Base-by-base conservation (phyloP, 2,329 filamentous ascomycete species). In the Berkeleyomyces rouxiae region DNA sequence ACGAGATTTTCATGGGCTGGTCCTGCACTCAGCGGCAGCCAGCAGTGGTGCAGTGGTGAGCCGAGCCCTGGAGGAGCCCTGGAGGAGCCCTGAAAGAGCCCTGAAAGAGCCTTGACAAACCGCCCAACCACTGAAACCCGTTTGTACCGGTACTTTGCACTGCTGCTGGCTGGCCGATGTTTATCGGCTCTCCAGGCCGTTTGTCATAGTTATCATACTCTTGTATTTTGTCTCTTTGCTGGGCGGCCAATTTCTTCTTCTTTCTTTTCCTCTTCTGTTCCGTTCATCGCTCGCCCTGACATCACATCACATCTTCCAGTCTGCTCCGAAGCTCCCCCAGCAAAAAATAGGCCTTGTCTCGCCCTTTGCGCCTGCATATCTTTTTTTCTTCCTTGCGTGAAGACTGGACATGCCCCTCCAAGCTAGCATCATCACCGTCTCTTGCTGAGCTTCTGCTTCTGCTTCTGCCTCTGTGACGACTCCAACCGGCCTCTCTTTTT, bases 311-410 rank as follows among this genome's bases (percentile, higher is more conserved):
- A 9, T 47, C 44, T 23, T 13, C 44, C n/a, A 23, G n/a, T 9
- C n/a, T 23, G 7, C 7, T 39, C 51, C 33, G 5, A 31, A 10
- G 31, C 36, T 5, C 9, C n/a, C 49, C 31, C 51, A 55, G n/a
- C 31, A 55, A 37, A 55, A 61, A n/a, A 61, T 43, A 59, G 53
- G 61, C 51, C 37, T 49, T 58, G 13, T 46, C 23, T 36, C 6
- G 61, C 53, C 53, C 51, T 47, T 58, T 23, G 44, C 51, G 49
- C n/a, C 37, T 37, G 60, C 60, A 61, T 44, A 61, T 47, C 9
- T 61, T 13, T 46, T 47, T 59, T 16, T 11, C 42, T 13, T 46
- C 46, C 11, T 13, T 59, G 42, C 39, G 36, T 47, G n/a, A 59
- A 31, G 58, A 59, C 36, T 55, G 39, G 39, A n/a, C 39, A 57